Evolutionary conservation across 345 rosid species (phyloP).

Genomic region (Barbarea vulgaris): DNA sequence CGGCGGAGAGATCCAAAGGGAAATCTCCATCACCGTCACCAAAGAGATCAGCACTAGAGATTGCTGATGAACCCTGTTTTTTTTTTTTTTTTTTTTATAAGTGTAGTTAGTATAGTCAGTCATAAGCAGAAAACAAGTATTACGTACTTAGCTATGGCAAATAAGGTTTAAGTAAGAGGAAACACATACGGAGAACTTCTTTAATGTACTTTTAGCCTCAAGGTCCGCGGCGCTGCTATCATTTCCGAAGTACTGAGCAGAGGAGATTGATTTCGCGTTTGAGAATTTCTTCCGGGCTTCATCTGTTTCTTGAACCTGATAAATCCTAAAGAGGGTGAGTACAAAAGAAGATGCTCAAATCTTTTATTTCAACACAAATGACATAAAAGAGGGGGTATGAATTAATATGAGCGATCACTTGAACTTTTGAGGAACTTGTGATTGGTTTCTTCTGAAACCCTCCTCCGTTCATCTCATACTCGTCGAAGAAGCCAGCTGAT

Average conservation of each 20-base stretch:
- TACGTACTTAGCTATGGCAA: background rate
- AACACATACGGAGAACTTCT: conserved; percentile 83
- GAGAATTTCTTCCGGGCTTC: conserved; percentile 94
- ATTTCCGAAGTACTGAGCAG: conserved; percentile 85
- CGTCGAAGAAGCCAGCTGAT: conserved; percentile 76
- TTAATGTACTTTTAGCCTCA: conserved; percentile 78
- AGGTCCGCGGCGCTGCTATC: conserved; percentile 52
- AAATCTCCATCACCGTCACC: conserved; percentile 54
- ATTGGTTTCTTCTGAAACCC: conserved; percentile 67
- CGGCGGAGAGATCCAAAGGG: conserved; percentile 72
- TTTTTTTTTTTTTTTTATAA: conserved; percentile 18
- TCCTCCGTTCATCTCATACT: conserved; percentile 77
- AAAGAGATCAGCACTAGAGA: conserved; percentile 95
- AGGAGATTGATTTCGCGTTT: conserved; percentile 95
- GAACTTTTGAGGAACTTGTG: conserved; percentile 65
- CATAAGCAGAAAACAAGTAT: background rate
- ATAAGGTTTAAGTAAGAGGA: background rate
- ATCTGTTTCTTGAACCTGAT: conserved; percentile 75
- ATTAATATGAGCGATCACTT: conserved; percentile 46
- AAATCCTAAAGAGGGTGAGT: conserved; percentile 1
- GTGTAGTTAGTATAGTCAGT: background rate
- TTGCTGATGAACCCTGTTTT: conserved; percentile 92
- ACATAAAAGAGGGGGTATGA: background rate
- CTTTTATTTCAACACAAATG: too few relatives aligned
- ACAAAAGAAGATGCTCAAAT: background rate